Conservation (phyloP, 139 green algal genomes). For the Klebsormidium nitens region DNA sequence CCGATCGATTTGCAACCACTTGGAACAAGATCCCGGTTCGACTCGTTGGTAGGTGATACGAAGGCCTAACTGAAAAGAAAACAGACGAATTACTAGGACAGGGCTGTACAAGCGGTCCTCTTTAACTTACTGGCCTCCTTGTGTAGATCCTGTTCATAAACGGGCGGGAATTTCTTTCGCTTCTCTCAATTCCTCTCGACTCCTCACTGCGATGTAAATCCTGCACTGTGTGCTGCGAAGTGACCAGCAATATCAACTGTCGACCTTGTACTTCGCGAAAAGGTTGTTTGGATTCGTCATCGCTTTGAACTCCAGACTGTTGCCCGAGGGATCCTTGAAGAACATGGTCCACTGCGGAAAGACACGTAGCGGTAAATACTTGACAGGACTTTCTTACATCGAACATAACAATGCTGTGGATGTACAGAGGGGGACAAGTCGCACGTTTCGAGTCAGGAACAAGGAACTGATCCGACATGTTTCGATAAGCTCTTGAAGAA, state of each 20-base stretch:
- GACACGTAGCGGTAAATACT: constrained; percentile 16
- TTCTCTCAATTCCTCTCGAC: neutral
- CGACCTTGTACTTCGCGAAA: constrained; percentile 73
- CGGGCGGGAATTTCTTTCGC: neutral
- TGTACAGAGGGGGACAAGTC: no score
- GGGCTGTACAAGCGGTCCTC: no score
- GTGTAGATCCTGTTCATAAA: neutral
- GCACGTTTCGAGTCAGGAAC: no score
- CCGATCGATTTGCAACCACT: no score
- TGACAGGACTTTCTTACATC: no score
- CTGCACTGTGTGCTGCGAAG: neutral
- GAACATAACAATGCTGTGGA: no score
- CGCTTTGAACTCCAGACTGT: constrained; percentile 88
- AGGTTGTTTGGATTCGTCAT: constrained; percentile 83
- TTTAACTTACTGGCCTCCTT: neutral
- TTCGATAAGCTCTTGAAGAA: no score
- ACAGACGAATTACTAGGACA: no score
- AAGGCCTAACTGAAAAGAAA: no score
- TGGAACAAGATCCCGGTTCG: no score
- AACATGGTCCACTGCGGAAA: constrained; percentile 78
- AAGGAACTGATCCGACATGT: no score
- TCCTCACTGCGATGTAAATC: neutral
- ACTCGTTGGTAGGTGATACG: no score
- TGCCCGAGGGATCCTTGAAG: constrained; percentile 72
- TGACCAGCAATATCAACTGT: neutral